Evolutionary conservation across 257 asterid species (phyloP).

Genomic region (Solanum bukasovii): DNA sequence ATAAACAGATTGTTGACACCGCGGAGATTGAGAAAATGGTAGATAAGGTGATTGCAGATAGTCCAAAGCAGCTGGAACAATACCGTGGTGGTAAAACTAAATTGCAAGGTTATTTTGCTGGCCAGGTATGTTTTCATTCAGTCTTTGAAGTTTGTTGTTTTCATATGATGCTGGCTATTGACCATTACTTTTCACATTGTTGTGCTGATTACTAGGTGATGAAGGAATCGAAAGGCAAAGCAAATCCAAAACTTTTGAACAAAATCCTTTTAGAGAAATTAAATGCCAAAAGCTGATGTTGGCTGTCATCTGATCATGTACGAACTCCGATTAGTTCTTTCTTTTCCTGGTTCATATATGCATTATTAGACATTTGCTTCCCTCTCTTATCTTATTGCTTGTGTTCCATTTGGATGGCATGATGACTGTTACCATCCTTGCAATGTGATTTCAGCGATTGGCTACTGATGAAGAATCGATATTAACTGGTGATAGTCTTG

Average conservation of each 20-base stretch:
- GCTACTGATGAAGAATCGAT: background rate
- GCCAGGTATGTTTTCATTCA: conserved; percentile 52
- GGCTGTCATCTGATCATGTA: background rate
- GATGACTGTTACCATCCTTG: background rate
- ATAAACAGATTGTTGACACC: conserved; percentile 68
- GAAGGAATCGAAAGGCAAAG: conserved; percentile 94
- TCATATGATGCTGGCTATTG: background rate
- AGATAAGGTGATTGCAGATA: conserved; percentile 66
- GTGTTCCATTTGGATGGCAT: background rate
- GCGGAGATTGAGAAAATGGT: conserved; percentile 84
- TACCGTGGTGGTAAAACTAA: conserved; percentile 86
- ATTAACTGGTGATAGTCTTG: background rate
- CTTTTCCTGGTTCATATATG: background rate
- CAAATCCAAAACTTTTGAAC: conserved; percentile 84
- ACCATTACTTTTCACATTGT: background rate
- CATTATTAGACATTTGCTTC: background rate
- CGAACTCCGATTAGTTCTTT: background rate
- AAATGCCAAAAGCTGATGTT: conserved; percentile 41
- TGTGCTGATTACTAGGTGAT: conserved; percentile 36
- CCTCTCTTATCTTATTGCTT: background rate
- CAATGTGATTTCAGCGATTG: background rate
- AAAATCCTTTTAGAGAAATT: conserved; percentile 65
- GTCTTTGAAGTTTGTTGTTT: background rate
- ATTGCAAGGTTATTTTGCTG: conserved; percentile 93
- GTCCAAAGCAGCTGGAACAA: conserved; percentile 81